phyloP scores from a whole-genome alignment of 352 stramenopile genomes.

The Pythium aquatile region DNA sequence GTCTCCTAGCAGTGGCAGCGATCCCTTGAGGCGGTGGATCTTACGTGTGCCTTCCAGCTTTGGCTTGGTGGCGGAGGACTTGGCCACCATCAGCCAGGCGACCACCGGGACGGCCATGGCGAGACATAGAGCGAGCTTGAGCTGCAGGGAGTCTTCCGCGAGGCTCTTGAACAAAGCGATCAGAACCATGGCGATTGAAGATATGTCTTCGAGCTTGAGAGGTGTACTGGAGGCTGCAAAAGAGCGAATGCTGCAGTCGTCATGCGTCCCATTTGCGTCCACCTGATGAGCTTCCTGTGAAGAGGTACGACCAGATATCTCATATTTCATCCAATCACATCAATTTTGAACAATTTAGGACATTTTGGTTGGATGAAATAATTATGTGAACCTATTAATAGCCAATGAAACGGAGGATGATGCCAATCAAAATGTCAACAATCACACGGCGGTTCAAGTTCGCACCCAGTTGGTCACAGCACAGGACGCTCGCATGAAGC shows the following conservation, averaged over 20 bases:
- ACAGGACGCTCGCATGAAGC: too few species aligned
- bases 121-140: neutral
- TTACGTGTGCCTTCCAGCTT: neutral
- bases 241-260: neutral
- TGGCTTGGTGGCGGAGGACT: neutral
- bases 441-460: neutral
- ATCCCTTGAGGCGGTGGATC: conserved; percentile 4
- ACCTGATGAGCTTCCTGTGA: neutral
- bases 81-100: neutral
- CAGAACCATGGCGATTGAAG: conserved; percentile 6
- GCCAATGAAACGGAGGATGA: neutral
- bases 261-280: neutral
- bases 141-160: neutral
- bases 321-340: neutral
- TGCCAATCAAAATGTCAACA: neutral
- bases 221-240: neutral
- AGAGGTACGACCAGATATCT: neutral
- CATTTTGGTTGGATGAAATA: neutral
- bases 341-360: neutral
- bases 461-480: neutral
- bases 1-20: conserved; percentile 17
- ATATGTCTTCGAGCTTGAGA: neutral
- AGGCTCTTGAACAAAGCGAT: conserved; percentile 8
- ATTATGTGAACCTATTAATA: neutral
- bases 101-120: conserved; percentile 11